Base-by-base conservation (phyloP, 768 basidiomycete genomes). In the Sutorius australiensis region DNA sequence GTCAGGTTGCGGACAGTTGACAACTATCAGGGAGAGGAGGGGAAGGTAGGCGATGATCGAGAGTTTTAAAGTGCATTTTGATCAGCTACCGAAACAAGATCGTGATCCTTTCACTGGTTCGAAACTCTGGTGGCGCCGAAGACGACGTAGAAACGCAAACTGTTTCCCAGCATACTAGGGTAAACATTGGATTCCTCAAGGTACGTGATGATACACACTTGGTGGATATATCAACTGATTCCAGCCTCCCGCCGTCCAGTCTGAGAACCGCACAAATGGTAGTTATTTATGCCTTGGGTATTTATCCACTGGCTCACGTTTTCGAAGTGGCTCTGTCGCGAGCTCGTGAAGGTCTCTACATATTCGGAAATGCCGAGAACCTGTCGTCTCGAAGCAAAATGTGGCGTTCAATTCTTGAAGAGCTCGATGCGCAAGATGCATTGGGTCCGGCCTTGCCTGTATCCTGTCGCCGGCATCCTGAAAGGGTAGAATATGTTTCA, bases 11-110 rank as follows among this genome's bases (percentile, higher is more conserved):
- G 89, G 7, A 90, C 88, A 0, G 79, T 91, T 1, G 88, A 92
- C 56, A 89, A 84, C 46, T 91, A 81, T 62, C 89, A 91, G 67
- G 89, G 87, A 3, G 81, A 86, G 53, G 87, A 88, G 70, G 83
- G 79, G 2, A 80, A 76, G 62, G 81, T 80, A 57, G n/a, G 62
- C 4, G 0, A 38, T 1, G 2, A n/a, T 36, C 10, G n/a, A 31
- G n/a, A 12, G 17, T 53, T 34, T 31, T 17, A 11, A 6, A 7
- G 10, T 24, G 6, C 5, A 5, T 10, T 4, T 17, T 12, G 4
- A 19, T 30, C 19, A n/a, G 34, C 42, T 61, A 46, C 50, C 40
- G 2, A 51, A n/a, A 11, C 5, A 10, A 85, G 73, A 78, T 90
- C 48, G 79, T 90, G 31, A 87, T 91, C 24, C 73, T 91, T 10